A percentile compares a stretch with the other conserved stretches of the same genome.
Conservation (phyloP, 2,329 filamentous ascomycete species). For the Trichoderma hamatum region DNA sequence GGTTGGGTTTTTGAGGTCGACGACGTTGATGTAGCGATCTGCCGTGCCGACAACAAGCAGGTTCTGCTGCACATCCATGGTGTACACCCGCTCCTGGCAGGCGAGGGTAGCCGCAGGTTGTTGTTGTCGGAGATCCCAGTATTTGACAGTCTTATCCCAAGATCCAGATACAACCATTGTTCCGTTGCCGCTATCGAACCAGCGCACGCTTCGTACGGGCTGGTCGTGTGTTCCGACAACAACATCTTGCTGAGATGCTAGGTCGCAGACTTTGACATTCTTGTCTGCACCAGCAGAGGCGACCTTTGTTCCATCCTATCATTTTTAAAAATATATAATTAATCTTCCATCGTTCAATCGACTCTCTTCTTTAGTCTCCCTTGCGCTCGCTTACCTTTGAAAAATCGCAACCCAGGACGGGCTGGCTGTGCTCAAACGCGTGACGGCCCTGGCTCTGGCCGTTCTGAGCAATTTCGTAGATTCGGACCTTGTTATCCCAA, state of each 20-base stretch:
- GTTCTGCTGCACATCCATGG: slow-evolving; percentile 87
- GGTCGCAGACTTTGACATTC: slow-evolving; percentile 83
- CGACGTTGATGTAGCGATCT: slow-evolving; percentile 92
- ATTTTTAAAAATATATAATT: neutral
- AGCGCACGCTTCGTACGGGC: slow-evolving; percentile 76
- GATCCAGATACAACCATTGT: slow-evolving; percentile 90
- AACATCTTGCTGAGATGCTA: slow-evolving; percentile 65
- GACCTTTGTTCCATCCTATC: slow-evolving; percentile 85
- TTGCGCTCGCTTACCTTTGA: slow-evolving; percentile 67
- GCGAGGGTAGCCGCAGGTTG: slow-evolving; percentile 66
- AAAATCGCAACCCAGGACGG: slow-evolving; percentile 84
- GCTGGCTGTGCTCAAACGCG: slow-evolving; percentile 81
- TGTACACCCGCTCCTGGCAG: slow-evolving; percentile 80
- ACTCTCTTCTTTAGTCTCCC: neutral
- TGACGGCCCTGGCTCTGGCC: slow-evolving; percentile 85
- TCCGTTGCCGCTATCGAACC: slow-evolving; percentile 71
- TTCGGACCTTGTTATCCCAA: slow-evolving; percentile 97
- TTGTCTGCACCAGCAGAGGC: slow-evolving; percentile 90
- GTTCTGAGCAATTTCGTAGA: slow-evolving; percentile 83
- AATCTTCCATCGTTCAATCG: neutral
- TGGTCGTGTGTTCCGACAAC: slow-evolving; percentile 85
- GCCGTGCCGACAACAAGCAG: slow-evolving; percentile 91
- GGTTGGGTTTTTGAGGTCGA: slow-evolving; percentile 84
- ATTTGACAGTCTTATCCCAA: slow-evolving; percentile 89
- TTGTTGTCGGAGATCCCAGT: slow-evolving; percentile 77